Base-by-base conservation (phyloP, 139 green algal genomes). In the Ettlia oleoabundans region DNA sequence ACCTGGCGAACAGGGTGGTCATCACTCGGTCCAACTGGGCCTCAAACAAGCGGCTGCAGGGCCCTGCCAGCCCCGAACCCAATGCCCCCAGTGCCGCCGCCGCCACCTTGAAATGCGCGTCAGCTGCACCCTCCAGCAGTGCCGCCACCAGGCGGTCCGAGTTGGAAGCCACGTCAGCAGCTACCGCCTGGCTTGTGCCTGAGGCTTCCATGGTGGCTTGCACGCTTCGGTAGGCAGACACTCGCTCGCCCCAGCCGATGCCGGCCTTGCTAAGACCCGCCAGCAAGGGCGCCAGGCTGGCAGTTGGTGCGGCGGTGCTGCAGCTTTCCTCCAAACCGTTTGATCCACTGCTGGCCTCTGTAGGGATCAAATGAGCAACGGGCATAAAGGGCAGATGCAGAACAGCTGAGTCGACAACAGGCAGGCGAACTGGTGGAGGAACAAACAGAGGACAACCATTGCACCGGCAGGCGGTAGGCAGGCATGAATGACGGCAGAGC, bases 71-170 rank as follows among this genome's bases (percentile, higher is more conserved):
- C 26, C 81, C 74, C 1, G 77, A 82, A 38, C 62, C 62, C 38
- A 94, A 71, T 22, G 86, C 84, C 2, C 61, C 62, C 33, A 88
- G 40, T 24, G 84, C 86, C 69, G 86, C 52, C 22, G 58, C 43
- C 1, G 80, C 76, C 80, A 94, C 89, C 68, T 89, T 89, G 55
- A 89, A 88, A 76, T 95, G 91, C 1, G 89, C 68, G 19, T 91
- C 87, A 3, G 77, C 82, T 70, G 51, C 43, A 47, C 66, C 66
- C 24, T 79, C 63, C 61, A 79, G 79, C 58, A 79, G 71, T 19
- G 32, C 66, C 1, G 55, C 43, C 55, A 82, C 47, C 42, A 78
- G 41, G 22, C 73, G 58, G 65, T 79, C 79, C 2, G 58, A 30
- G 35, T 80, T 68, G 33, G 73, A 80, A 24, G 73, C 52, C 22